Conservation (phyloP, 805 yeast genomes). For the Cyberlindnera bimundalis region DNA sequence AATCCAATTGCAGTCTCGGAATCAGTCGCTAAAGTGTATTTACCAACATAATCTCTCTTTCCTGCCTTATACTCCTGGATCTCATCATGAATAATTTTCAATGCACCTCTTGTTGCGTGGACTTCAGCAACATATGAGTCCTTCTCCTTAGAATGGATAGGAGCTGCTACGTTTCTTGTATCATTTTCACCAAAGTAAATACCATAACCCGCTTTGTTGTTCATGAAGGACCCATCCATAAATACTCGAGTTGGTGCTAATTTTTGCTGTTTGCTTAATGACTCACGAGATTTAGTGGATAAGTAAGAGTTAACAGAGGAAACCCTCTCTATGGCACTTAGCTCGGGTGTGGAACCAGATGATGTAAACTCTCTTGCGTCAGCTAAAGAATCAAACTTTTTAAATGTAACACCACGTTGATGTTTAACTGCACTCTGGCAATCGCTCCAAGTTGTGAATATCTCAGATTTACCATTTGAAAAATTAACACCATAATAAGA, state of each 20-base stretch:
- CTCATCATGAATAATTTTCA: constrained; percentile 37
- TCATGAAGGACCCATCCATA: constrained; percentile 71
- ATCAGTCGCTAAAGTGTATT: constrained; percentile 58
- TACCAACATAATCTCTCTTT: constrained; percentile 17
- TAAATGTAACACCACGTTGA: constrained; percentile 38
- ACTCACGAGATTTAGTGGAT: neutral
- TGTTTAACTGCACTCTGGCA: constrained; percentile 31
- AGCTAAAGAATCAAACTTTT: constrained; percentile 34
- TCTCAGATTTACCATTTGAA: constrained; percentile 23
- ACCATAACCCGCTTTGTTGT: constrained; percentile 75
- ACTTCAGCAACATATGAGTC: constrained; percentile 86
- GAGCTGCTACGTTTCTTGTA: constrained; percentile 50
- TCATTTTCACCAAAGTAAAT: constrained; percentile 61
- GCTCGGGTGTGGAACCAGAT: neutral
- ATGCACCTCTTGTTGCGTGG: constrained; percentile 58
- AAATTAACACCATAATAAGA: constrained; percentile 34
- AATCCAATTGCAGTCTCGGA: constrained; percentile 62
- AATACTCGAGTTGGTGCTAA: constrained; percentile 37
- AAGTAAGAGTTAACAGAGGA: too few species aligned
- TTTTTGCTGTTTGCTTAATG: constrained; percentile 9
- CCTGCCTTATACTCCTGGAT: constrained; percentile 25
- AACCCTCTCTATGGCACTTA: too few species aligned
- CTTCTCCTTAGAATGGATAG: constrained; percentile 44
- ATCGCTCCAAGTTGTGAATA: constrained; percentile 32
- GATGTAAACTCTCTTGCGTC: constrained; percentile 17